Conservation (phyloP, 2,329 filamentous ascomycete genomes). For the Sporothrix phasma region DNA sequence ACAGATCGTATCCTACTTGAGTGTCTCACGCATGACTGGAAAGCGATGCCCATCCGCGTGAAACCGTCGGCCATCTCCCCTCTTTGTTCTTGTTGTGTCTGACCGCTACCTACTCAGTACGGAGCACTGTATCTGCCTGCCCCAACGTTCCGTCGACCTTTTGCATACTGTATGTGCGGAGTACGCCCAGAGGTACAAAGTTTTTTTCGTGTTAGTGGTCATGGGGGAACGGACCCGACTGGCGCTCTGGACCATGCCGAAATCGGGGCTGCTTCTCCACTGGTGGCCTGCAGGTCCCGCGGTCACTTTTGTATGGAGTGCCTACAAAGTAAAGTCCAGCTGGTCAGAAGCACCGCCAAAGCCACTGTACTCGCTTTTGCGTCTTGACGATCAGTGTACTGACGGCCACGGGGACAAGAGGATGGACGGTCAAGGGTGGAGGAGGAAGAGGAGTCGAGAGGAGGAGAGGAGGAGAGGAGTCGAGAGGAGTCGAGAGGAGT, state of each 20-base stretch:
- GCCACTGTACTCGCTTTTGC: neutral
- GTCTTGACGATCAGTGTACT: neutral
- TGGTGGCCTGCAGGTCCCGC: neutral
- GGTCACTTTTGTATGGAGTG: neutral
- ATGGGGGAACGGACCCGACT: neutral
- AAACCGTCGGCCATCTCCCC: neutral
- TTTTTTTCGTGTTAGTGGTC: neutral
- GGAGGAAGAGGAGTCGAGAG: neutral
- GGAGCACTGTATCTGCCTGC: neutral
- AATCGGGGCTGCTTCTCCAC: slow-evolving; percentile 6
- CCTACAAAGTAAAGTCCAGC: no score
- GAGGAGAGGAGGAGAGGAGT: neutral
- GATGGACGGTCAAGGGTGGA: neutral
- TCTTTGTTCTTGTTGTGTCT: neutral
- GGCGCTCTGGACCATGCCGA: slow-evolving; percentile 4
- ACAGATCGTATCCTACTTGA: neutral
- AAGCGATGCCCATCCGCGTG: neutral
- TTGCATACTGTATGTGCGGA: no score
- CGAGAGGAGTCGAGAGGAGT: neutral
- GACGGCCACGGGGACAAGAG: neutral
- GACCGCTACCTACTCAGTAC: no score
- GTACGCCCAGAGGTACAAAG: no score
- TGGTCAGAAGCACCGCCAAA: no score
- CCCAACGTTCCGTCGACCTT: neutral
- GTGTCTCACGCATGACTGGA: neutral